phyloP scores from a whole-genome alignment of 2,329 filamentous ascomycete genomes.

The Beauveria brongniartii region DNA sequence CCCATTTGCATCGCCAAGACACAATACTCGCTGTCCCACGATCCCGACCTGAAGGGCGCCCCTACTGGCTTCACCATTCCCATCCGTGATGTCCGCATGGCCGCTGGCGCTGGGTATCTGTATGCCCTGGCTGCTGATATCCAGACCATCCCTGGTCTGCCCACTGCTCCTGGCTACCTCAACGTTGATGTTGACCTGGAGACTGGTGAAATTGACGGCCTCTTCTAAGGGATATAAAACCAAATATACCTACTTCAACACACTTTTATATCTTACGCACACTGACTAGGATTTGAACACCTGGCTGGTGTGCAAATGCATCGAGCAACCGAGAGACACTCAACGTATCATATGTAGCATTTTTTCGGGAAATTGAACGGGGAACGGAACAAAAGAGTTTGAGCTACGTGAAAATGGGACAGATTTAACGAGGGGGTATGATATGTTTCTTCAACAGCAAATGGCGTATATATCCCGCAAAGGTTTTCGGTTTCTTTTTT shows the following conservation, averaged over 20 bases:
- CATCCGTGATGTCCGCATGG: constrained; percentile 88
- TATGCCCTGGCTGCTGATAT: constrained; percentile 91
- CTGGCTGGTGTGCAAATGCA: neutral
- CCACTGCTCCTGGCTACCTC: constrained; percentile 89
- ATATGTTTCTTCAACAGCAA: constrained; percentile 10
- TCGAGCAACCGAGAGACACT: neutral
- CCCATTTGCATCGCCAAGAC: constrained; percentile 98
- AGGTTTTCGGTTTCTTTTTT: neutral
- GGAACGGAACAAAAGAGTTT: neutral
- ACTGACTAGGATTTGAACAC: neutral
- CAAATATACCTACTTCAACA: neutral
- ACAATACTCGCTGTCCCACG: constrained; percentile 92
- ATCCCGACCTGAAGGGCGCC: constrained; percentile 88
- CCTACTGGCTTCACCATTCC: constrained; percentile 91
- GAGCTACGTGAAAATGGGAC: neutral
- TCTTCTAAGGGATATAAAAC: constrained; percentile 28
- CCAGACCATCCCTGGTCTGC: constrained; percentile 93
- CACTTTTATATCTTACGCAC: neutral
- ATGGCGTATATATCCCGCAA: constrained; percentile 8
- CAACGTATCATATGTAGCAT: constrained; percentile 1
- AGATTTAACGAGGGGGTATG: neutral
- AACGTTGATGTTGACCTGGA: constrained; percentile 81
- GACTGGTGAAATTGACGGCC: constrained; percentile 78
- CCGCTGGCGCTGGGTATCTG: constrained; percentile 88
- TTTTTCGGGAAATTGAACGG: neutral